Base-by-base conservation (phyloP, 1,139 yeast genomes). In the Saccharomycopsis crataegensis region DNA sequence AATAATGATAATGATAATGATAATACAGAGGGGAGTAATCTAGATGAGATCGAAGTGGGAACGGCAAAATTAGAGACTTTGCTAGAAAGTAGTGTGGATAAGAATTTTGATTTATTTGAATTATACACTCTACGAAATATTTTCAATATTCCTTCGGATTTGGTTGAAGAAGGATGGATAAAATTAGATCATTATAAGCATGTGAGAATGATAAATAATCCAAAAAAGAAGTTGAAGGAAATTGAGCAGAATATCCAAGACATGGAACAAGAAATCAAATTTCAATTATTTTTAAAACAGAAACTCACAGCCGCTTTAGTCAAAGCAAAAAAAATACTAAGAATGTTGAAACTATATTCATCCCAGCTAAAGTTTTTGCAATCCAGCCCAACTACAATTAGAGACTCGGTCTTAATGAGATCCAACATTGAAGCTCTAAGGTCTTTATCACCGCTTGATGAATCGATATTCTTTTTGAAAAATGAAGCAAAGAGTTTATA, bases 51-150 rank as follows among this genome's bases (percentile, higher is more conserved):
- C 7, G 80, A 78, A 57, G 62, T 77, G 17, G 97, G 97, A 0
- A 83, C 94, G 0, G 94, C 88, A 1, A 83, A 85, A 62, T 70
- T 91, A 47, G 97, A 90, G 62, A 82, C 93, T 0, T 68, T 87
- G 45, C 65, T 91, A 55, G 96, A 88, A 63, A 79, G 80, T 57
- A 77, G 82, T 2, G 86, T 90, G n/a, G 96, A 90, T 68, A 76
- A 76, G 62, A 86, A 87, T 64, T 90, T 89, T 66, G 97, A 91
- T 67, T 84, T 84, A 66, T 83, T 88, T 63, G 98, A 91, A 70
- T 71, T 90, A 41, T 91, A 90, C 65, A 79, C 88, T 5, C 69
- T 89, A 52, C 70, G 96, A 62, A 91, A 91, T 65, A 79, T 91
- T 22, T 73, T 91, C 55, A 77, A 78, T 9, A 71, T 91, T 12